Evolutionary conservation across 2,329 filamentous ascomycete genomes (phyloP), one percentile per base, ranked within the genome.

Genomic region (Colletotrichum lindemuthianum): DNA sequence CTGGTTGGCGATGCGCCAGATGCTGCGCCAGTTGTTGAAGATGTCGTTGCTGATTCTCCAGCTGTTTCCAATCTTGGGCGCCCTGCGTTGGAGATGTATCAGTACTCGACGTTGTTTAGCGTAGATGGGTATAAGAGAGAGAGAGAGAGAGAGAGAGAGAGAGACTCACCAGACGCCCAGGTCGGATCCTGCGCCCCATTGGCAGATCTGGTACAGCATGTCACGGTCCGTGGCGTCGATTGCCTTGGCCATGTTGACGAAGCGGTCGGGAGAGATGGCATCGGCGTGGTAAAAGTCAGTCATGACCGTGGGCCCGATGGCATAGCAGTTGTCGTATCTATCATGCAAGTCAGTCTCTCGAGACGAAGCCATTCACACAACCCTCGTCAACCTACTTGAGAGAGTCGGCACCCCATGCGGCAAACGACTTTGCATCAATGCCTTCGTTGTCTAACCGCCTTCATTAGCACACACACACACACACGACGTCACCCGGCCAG

Each of bases 1-100:
- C 61, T 86, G 81, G 66, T 86, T 86, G 11, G 81, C 75, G 12
- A 84, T 85, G 1, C 83, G 77, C 76, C 79, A 84, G 48, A 86
- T 80, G 40, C 77, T 79, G 24, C 79, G 75, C 84, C 84, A 86
- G 12, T 75, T 75, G 43, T 82, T 81, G 59, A 80, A 82, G 55
- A 86, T 85, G 66, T 86, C 83, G 64, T 86, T 85, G 58, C 81
- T 82, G 60, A 86, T 85, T 45, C 83, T 74, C 78, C 82, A 85
- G 0, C 77, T 77, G 48, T 84, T 80, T 1, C 81, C 81, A 3
- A 63, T 49, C 36, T 63, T 57, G 8, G 63, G 58, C 2, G 39
- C 63, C 63, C 63, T 65, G n/a, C n/a, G 15, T 2, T 4, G 8
- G 13, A 24, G 41, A 54, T 5, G 13, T 45, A 9, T 45, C 15